Percentiles rank a stretch among this genome's conserved stretches.
These are phyloP conservation scores for Zoysia pacifica DNA, from an alignment of 176 grass and related monocot species.

Conservation along the genomic window DNA sequence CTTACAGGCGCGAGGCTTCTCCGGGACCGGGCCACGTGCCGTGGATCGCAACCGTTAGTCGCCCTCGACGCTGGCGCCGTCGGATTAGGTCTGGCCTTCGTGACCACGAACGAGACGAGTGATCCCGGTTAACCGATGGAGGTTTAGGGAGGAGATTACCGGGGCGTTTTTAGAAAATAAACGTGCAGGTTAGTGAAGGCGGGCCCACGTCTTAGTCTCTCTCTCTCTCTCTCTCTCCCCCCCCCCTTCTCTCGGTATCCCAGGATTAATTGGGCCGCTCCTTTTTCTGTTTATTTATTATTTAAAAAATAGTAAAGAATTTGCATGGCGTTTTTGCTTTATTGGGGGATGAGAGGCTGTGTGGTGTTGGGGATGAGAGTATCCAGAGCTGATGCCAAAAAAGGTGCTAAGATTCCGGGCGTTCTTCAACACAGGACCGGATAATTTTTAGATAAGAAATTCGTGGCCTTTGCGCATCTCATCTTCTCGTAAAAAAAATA, in stretches of 20 bases:
- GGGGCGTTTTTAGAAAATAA: conserved; percentile 46
- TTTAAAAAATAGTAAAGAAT: neutral
- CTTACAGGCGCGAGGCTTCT: conserved; percentile 30
- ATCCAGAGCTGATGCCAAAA: conserved; percentile 37
- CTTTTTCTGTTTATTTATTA: neutral
- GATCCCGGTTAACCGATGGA: conserved; percentile 48
- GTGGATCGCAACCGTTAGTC: neutral
- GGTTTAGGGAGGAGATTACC: conserved; percentile 40
- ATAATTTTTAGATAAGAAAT: conserved; percentile 77
- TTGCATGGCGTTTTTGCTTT: conserved; percentile 26
- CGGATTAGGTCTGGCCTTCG: conserved; percentile 39
- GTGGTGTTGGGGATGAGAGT: conserved; percentile 53
- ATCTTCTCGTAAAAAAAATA: neutral
- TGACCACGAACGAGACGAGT: conserved; percentile 48
- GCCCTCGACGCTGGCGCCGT: neutral
- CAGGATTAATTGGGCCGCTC: conserved; percentile 35
- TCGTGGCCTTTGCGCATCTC: conserved; percentile 38
- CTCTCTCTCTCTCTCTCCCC: neutral
- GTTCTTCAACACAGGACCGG: conserved; percentile 41
- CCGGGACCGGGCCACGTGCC: conserved; percentile 35
- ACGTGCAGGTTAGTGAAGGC: conserved; percentile 15
- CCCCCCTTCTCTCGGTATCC: neutral
- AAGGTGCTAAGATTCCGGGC: conserved; percentile 53
- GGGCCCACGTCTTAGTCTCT: conserved; percentile 2
- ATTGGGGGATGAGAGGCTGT: conserved; percentile 34